Base-by-base conservation (phyloP, 2,329 filamentous ascomycete species). In the Talaromyces sp. region DNA sequence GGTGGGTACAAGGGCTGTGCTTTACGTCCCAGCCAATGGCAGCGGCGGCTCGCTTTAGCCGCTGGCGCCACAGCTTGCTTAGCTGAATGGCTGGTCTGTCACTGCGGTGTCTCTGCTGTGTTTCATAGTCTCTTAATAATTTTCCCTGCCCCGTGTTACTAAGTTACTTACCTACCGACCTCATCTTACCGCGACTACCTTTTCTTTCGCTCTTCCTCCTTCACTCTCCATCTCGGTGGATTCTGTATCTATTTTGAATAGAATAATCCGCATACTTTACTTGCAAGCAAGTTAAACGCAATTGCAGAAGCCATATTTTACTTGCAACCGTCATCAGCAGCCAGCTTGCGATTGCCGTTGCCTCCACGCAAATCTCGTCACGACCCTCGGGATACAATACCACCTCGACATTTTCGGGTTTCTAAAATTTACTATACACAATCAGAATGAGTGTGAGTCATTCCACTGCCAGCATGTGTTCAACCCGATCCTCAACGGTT, bases 391-490 rank as follows among this genome's bases (percentile, higher is more conserved):
- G 31, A 37, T 13, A 35, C 31, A 37, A 54, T 31, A 37, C 50
- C 52, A 25, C 31, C 52, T 59, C 56, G 56, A 59, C 15, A n/a
- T 43, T 43, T 33, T 59, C 22, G 39, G 17, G 22, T 25, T 25
- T 31, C 56, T 45, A 43, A 8, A 45, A 31, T 19, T 43, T 19
- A 31, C 19, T n/a, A 17, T 45, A 45, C 37, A 59, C 15, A 56
- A 22, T 43, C 49, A 58, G 39, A 15, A 65, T 65, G 64, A 65
- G 64, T 65, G 64, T 65, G 59, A 65, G 64, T 62, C 41, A 27
- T 59, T 22, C 10, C n/a, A 3, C 15, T 19, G 9, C 52, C 33
- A 11, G 17, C 11, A 37, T 22, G 10, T 2, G 25, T 37, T 33
- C 33, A 6, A 56, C n/a, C 6, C n/a, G 52, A 17, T 56, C 52